These are phyloP conservation scores for Carex parvula DNA, from an alignment of 176 grass and related monocot genomes.

Conservation along the genomic window DNA sequence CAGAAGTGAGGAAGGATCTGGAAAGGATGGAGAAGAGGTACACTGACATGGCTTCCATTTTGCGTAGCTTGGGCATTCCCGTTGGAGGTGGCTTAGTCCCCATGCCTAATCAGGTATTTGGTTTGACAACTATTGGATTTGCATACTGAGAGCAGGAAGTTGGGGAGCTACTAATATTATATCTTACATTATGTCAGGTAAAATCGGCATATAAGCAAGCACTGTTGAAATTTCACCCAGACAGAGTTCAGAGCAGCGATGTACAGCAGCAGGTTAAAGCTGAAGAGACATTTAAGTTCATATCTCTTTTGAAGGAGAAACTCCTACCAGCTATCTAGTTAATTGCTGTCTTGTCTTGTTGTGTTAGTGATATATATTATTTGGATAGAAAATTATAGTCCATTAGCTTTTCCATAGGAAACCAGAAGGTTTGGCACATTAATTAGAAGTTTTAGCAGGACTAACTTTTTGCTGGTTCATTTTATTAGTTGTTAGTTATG, in stretches of 20 bases:
- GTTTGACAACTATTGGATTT: background rate
- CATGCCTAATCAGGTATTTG: slow-evolving; percentile 43
- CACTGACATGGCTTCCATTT: slow-evolving; percentile 60
- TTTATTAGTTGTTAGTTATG: background rate
- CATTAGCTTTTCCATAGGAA: background rate
- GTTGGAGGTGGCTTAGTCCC: slow-evolving; percentile 42
- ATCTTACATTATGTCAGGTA: slow-evolving; percentile 40
- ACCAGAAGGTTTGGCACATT: background rate
- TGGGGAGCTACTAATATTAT: background rate
- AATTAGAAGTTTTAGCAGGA: background rate
- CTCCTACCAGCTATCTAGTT: slow-evolving; percentile 34
- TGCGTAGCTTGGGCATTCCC: slow-evolving; percentile 55
- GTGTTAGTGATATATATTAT: slow-evolving; percentile 18
- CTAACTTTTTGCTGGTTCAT: background rate
- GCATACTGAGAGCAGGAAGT: background rate
- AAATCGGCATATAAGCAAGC: slow-evolving; percentile 87
- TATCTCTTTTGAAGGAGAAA: slow-evolving; percentile 82
- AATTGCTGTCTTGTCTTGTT: background rate
- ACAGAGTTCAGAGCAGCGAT: slow-evolving; percentile 65
- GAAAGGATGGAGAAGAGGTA: slow-evolving; percentile 60
- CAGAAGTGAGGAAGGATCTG: slow-evolving; percentile 57
- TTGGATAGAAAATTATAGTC: slow-evolving; percentile 8
- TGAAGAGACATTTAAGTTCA: slow-evolving; percentile 97
- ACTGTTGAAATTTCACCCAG: slow-evolving; percentile 79
- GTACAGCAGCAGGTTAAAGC: slow-evolving; percentile 76